Conservation (phyloP, 1,139 yeast species). For the Blastobotrys ciferrii region DNA sequence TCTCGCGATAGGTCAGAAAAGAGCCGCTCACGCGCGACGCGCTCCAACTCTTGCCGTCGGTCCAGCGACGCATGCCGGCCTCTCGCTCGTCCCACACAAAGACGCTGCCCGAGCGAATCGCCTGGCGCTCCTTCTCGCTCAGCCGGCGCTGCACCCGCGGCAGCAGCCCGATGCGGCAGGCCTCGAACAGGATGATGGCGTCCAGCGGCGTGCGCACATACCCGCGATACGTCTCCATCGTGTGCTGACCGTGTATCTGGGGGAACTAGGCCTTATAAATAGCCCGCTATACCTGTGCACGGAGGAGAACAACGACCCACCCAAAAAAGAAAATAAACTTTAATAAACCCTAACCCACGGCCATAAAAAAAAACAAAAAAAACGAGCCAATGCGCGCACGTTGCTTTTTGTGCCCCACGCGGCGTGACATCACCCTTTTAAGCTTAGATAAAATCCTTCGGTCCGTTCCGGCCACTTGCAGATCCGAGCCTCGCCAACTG, state of each 20-base stretch:
- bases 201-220: constrained; percentile 55
- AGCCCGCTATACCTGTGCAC: too few relatives aligned
- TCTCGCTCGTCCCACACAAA: constrained; percentile 71
- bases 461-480: background rate
- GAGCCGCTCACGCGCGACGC: constrained; percentile 68
- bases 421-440: background rate
- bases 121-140: constrained; percentile 53
- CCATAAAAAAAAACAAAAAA: background rate
- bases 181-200: constrained; percentile 65
- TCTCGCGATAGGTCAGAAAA: constrained; percentile 62
- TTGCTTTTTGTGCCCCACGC: background rate
- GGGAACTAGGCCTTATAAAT: background rate
- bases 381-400: background rate
- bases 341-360: constrained; percentile 5
- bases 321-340: constrained; percentile 6
- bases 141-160: constrained; percentile 60
- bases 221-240: constrained; percentile 62
- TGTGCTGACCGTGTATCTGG: background rate
- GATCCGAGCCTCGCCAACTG: background rate
- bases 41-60: constrained; percentile 69
- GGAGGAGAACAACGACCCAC: background rate
- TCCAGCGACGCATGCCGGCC: constrained; percentile 74
- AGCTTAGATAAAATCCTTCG: background rate
- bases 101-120: constrained; percentile 57
- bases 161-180: constrained; percentile 54